A percentile compares a stretch with the other conserved stretches of the same genome.
phyloP scores from a whole-genome alignment of 2,329 filamentous ascomycete genomes.

The Penicillium hordei region DNA sequence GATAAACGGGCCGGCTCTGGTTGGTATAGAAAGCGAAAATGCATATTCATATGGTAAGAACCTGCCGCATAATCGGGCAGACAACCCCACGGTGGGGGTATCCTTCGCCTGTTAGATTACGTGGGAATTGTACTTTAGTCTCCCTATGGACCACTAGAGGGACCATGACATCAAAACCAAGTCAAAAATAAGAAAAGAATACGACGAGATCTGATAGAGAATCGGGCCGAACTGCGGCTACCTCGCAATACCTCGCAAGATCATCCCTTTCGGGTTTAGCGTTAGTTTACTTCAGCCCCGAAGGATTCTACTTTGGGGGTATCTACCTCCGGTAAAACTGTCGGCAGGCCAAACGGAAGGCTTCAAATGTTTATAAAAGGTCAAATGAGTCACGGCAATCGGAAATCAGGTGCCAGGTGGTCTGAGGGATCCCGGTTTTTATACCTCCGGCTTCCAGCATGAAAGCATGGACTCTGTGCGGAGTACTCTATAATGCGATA shows the following conservation, averaged over 20 bases:
- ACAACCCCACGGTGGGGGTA: background rate
- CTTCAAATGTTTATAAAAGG: background rate
- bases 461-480: background rate
- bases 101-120: background rate
- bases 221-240: slow-evolving; percentile 14
- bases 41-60: background rate
- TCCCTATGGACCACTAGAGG: background rate
- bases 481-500: background rate
- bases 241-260: slow-evolving; percentile 33
- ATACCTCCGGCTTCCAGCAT: background rate
- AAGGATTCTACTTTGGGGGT: too few species aligned
- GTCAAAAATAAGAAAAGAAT: background rate
- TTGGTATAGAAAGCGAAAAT: slow-evolving; percentile 4
- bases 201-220: slow-evolving; percentile 13
- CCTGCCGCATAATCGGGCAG: background rate
- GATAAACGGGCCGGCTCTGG: slow-evolving; percentile 1
- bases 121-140: background rate
- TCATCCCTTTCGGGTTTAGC: slow-evolving; percentile 30
- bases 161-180: slow-evolving; percentile 11
- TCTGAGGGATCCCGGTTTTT: background rate
- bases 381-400: background rate
- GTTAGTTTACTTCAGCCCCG: background rate
- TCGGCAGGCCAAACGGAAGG: background rate
- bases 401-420: background rate
- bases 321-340: slow-evolving; percentile 4